phyloP scores from a whole-genome alignment of 495 filamentous ascomycete genomes.

The Aspergillus bridgeri region DNA sequence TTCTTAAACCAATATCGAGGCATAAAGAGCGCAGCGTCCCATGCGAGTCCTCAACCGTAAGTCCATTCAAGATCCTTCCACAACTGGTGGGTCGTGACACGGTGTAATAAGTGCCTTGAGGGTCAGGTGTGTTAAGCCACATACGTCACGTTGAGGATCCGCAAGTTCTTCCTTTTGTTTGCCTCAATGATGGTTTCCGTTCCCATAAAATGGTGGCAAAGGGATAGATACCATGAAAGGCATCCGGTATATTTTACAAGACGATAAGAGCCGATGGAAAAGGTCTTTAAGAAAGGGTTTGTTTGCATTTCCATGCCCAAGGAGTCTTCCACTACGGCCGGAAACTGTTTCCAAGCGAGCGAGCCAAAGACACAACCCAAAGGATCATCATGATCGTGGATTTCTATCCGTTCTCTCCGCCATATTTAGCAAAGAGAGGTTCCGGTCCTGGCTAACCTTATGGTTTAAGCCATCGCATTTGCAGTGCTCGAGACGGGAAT shows the following conservation, averaged over 20 bases:
- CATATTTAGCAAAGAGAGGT: not conserved
- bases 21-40: too few species aligned
- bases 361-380: not conserved
- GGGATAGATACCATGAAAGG: not conserved
- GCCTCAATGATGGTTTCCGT: not conserved
- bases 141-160: not conserved
- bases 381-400: not conserved
- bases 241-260: not conserved
- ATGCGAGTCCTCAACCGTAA: too few species aligned
- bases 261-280: not conserved
- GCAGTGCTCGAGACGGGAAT: not conserved
- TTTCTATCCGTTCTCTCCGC: not conserved
- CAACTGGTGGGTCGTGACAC: too few species aligned
- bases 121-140: not conserved
- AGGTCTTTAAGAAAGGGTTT: not conserved
- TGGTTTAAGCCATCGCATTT: not conserved
- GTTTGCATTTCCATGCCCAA: not conserved
- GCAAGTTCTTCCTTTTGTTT: not conserved
- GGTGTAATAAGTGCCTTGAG: too few species aligned
- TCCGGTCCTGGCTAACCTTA: not conserved
- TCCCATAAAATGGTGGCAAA: not conserved
- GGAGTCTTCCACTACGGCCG: slow-evolving; percentile 12
- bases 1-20: too few species aligned
- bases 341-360: slow-evolving; percentile 19
- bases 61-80: too few species aligned